Percentiles rank a stretch among this genome's conserved stretches.
phyloP scores from a whole-genome alignment of 331 rosid species.

The Pyrus hybrid region DNA sequence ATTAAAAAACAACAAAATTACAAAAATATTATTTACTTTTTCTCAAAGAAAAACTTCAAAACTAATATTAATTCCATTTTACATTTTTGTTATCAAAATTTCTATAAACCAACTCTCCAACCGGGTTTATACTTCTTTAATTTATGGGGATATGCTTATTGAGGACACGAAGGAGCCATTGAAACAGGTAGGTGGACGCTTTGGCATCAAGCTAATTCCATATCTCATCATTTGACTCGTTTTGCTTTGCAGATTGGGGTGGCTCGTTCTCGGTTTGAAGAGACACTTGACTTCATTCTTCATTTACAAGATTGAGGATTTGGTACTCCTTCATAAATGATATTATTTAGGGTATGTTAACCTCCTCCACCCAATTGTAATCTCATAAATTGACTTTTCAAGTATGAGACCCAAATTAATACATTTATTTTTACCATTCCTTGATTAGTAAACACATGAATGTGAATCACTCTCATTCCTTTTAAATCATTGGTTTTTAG shows the following conservation, averaged over 20 bases:
- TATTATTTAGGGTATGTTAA: too few species aligned
- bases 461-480: too few species aligned
- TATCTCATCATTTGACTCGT: neutral
- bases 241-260: neutral
- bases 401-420: too few species aligned
- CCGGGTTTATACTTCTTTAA: neutral
- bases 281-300: neutral
- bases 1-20: neutral
- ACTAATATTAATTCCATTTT: too few species aligned
- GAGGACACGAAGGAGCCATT: neutral
- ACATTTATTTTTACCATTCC: too few species aligned
- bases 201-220: neutral
- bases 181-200: neutral
- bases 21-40: neutral
- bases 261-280: neutral
- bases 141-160: neutral
- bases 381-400: too few species aligned
- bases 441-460: too few species aligned
- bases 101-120: neutral
- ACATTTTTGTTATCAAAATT: neutral
- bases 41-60: neutral
- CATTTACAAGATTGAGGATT: too few species aligned
- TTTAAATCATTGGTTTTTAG: too few species aligned
- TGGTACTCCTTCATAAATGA: too few species aligned
- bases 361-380: too few species aligned